These are phyloP conservation scores for Spiraea crenata DNA, from an alignment of 331 rosid genomes.

Conservation along the genomic window DNA sequence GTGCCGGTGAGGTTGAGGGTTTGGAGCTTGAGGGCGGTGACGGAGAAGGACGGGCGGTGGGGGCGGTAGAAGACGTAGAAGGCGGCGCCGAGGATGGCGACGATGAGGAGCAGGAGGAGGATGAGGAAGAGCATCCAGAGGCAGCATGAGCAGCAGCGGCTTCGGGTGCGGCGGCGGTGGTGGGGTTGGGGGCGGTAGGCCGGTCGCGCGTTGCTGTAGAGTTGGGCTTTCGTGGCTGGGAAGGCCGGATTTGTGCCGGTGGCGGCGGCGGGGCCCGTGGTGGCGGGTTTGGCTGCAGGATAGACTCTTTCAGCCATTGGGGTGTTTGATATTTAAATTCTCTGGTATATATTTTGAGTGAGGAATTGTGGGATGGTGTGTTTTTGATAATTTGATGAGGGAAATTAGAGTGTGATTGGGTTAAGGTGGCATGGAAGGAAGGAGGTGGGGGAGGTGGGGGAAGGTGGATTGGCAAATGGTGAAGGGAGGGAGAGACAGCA, in stretches of 20 bases:
- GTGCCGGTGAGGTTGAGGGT: slow-evolving; percentile 47
- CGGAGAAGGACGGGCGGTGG: slow-evolving; percentile 67
- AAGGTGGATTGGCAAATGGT: slow-evolving; percentile 16
- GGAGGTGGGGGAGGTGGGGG: not conserved
- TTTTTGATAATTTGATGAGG: slow-evolving; percentile 5
- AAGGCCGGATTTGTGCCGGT: slow-evolving; percentile 39
- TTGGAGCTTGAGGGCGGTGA: slow-evolving; percentile 56
- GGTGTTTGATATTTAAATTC: too few relatives aligned
- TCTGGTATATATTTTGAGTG: not conserved
- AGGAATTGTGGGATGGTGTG: not conserved
- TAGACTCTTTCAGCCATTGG: slow-evolving; percentile 71
- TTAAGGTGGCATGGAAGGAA: slow-evolving; percentile 2
- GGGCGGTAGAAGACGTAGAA: slow-evolving; percentile 72
- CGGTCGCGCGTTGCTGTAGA: slow-evolving; percentile 61
- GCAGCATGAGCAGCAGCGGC: slow-evolving; percentile 60
- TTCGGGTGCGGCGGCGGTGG: slow-evolving; percentile 46
- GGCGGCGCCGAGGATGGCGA: slow-evolving; percentile 38
- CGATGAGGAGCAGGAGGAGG: slow-evolving; percentile 42
- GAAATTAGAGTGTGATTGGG: slow-evolving; percentile 6
- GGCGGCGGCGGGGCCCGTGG: slow-evolving; percentile 19
- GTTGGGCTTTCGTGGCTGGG: slow-evolving; percentile 64
- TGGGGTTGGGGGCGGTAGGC: slow-evolving; percentile 69
- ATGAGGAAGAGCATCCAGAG: slow-evolving; percentile 51
- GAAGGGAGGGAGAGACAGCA: slow-evolving; percentile 21
- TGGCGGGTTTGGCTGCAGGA: slow-evolving; percentile 52